Conservation (phyloP, 1,284 basidiomycete species). For the Cryptococcus sp. region DNA sequence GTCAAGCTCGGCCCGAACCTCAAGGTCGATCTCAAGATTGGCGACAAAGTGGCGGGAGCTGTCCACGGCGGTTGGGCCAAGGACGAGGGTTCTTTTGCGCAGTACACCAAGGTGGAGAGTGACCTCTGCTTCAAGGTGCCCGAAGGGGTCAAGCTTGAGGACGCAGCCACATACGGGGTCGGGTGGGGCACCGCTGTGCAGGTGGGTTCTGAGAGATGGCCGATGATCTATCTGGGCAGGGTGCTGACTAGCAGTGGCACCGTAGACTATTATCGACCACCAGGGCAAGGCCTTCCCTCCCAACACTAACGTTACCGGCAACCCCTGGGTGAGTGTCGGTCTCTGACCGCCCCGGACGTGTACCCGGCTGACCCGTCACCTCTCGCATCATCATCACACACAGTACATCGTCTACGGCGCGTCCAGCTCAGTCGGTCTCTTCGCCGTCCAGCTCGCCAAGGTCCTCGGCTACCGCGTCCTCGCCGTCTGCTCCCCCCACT, state of each 20-base stretch:
- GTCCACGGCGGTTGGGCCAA: constrained; percentile 52
- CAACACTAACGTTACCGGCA: constrained; percentile 19
- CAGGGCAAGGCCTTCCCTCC: constrained; percentile 37
- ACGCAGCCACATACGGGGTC: constrained; percentile 51
- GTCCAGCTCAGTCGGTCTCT: constrained; percentile 52
- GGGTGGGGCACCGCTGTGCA: constrained; percentile 49
- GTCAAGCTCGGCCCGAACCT: constrained; percentile 48
- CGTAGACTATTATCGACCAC: constrained; percentile 42
- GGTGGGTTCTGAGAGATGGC: constrained; percentile 11
- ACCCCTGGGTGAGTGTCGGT: constrained; percentile 24
- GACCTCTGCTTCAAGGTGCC: constrained; percentile 33
- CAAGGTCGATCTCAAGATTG: constrained; percentile 42
- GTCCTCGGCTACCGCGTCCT: constrained; percentile 52
- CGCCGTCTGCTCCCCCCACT: constrained; percentile 50
- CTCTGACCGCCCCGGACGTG: no score
- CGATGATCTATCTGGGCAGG: no score
- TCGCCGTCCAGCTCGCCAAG: constrained; percentile 53
- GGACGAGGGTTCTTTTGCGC: constrained; percentile 45
- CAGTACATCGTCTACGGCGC: constrained; percentile 53
- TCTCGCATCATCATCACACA: not conserved
- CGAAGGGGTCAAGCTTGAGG: constrained; percentile 36
- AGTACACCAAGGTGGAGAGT: constrained; percentile 47
- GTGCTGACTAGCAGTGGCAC: no score
- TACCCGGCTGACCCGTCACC: not conserved
- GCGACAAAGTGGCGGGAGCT: constrained; percentile 53